Conservation (phyloP, 1,284 basidiomycete species). For the Volvariella volvacea region DNA sequence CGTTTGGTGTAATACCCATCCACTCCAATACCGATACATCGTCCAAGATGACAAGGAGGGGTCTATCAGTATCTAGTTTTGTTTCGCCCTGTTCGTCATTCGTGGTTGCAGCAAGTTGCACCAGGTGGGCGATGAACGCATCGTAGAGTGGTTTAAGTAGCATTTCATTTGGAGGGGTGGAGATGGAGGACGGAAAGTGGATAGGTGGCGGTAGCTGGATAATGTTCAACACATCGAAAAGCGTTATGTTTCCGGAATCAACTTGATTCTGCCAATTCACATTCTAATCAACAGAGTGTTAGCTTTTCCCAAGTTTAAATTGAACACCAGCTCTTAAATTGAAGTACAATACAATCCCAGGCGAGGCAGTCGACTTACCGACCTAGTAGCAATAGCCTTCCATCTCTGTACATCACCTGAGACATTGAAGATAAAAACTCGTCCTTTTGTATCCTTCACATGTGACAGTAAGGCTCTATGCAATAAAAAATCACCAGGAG, state of each 20-base stretch:
- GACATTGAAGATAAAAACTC: constrained; percentile 47
- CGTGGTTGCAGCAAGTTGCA: too few species aligned
- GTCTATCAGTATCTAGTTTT: constrained; percentile 2
- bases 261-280: constrained; percentile 43
- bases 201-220: constrained; percentile 7
- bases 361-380: constrained; percentile 30
- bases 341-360: constrained; percentile 2
- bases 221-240: constrained; percentile 40
- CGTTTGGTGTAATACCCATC: constrained; percentile 47
- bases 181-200: not conserved
- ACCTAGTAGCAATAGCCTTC: constrained; percentile 55
- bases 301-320: too few species aligned
- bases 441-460: constrained; percentile 37
- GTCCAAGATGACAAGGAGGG: constrained; percentile 55
- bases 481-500: constrained; percentile 64
- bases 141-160: constrained; percentile 8
- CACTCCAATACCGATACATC: constrained; percentile 61
- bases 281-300: constrained; percentile 27
- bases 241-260: constrained; percentile 36
- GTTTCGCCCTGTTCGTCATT: not conserved
- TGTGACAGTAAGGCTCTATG: constrained; percentile 43
- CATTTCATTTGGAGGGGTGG: not conserved
- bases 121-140: constrained; percentile 7
- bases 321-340: too few species aligned
- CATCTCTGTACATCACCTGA: constrained; percentile 51